Evolutionary conservation across 2,329 filamentous ascomycete genomes (phyloP), one percentile per base, ranked within the genome.

Genomic region (Blastomyces parvus): DNA sequence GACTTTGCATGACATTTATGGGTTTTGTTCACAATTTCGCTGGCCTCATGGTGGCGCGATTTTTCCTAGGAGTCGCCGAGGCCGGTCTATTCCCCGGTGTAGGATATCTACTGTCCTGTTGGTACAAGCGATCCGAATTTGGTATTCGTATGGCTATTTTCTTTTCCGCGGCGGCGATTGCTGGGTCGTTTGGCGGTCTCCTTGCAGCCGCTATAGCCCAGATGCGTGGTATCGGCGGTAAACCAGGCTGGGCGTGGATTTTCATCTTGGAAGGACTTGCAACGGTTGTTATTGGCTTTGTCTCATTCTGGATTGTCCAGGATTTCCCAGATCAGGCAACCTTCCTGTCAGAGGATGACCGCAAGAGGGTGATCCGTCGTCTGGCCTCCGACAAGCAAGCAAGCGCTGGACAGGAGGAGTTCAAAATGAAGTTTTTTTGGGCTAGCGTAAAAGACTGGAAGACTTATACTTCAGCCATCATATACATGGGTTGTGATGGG

Each of bases 201-300:
- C 81, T 96, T 17, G 91, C 91, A 0, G 87, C 84, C 2, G 91
- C 86, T 0, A 94, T 96, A 66, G 89, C 89, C 22, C 90, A 94
- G 72, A 91, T 96, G 89, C 83, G 90, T 67, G 84, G 87, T 0
- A 70, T 84, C 6, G 83, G 77, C 42, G 84, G 83, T 0, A 81
- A 81, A 44, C 71, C 77, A 1, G 88, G 87, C 0, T 93, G 89
- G 89, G 80, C 84, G 1, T 91, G 88, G 89, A 91, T 93, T 60
- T 93, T 93, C 72, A 88, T 91, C 64, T 77, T 90, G 3, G 86
- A 89, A 63, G 83, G 71, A 4, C 65, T 74, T 25, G 67, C 62
- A 13, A 74, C 71, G 17, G 63, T 73, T 27, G 33, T 74, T 3
- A 59, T 73, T 27, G 69, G 68, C 2, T 36, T 89, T 5, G 74